Conservation (phyloP, 2,329 filamentous ascomycete genomes). For the Aspergillus awamori region DNA sequence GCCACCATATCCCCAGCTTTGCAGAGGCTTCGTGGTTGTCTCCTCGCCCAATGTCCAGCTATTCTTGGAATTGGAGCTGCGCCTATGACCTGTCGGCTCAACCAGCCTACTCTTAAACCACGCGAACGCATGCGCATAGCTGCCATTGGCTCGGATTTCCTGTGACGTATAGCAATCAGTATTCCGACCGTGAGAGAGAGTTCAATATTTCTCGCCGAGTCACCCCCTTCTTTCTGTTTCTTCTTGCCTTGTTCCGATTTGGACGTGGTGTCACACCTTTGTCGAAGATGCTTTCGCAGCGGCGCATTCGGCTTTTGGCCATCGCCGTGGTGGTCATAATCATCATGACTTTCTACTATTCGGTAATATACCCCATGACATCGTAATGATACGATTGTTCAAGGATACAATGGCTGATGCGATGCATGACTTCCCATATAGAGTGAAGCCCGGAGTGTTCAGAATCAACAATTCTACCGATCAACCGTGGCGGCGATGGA, state of each 20-base stretch:
- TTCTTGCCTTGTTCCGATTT: neutral
- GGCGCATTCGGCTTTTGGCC: conserved; percentile 69
- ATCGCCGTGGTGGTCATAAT: conserved; percentile 67
- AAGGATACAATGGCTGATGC: conserved; percentile 9
- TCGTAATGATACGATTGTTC: neutral
- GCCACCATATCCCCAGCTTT: neutral
- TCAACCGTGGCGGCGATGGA: conserved; percentile 59
- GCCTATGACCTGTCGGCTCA: conserved; percentile 22
- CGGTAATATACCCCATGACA: conserved; percentile 50
- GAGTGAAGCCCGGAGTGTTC: conserved; percentile 44
- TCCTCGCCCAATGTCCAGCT: conserved; percentile 21
- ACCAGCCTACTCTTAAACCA: conserved; percentile 9
- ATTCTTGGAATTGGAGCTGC: conserved; percentile 16
- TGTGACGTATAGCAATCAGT: neutral
- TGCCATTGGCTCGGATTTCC: neutral
- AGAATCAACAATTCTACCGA: conserved; percentile 56
- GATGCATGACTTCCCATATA: conserved; percentile 22
- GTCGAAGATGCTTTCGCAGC: conserved; percentile 65
- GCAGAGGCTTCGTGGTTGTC: neutral
- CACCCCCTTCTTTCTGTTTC: neutral
- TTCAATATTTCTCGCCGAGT: neutral
- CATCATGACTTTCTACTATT: conserved; percentile 73
- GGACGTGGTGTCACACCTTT: neutral
- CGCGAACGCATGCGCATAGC: conserved; percentile 8
- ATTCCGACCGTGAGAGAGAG: neutral